Evolutionary conservation across 345 rosid species (phyloP).

Genomic region (Eucalyptus fibrosa): DNA sequence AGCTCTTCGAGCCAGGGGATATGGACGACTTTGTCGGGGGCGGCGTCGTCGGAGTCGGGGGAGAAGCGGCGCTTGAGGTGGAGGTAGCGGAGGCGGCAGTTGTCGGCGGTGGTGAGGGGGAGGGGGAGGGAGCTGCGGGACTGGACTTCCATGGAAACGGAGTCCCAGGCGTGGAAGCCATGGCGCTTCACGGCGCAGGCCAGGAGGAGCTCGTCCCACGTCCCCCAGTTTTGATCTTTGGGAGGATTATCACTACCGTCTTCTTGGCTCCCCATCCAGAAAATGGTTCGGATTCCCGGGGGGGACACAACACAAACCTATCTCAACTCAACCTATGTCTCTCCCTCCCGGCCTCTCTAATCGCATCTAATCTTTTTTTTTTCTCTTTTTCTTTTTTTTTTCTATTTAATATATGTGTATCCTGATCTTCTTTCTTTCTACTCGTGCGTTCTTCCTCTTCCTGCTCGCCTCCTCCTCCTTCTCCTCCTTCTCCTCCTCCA

Average conservation of each 20-base stretch:
- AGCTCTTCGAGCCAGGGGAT: constrained; percentile 65
- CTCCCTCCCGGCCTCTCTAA: neutral
- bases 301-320: neutral
- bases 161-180: constrained; percentile 64
- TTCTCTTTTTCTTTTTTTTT: fast-evolving
- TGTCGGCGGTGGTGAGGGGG: constrained; percentile 23
- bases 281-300: neutral
- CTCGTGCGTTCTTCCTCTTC: neutral
- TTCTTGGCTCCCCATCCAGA: neutral
- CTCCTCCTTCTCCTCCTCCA: neutral
- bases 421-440: neutral
- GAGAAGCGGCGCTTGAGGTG: constrained; percentile 60
- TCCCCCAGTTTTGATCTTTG: constrained; percentile 41
- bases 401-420: neutral
- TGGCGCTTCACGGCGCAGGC: constrained; percentile 83
- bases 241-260: neutral
- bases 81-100: constrained; percentile 43
- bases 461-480: neutral
- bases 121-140: constrained; percentile 31
- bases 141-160: constrained; percentile 62
- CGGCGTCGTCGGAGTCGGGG: neutral
- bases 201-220: constrained; percentile 70
- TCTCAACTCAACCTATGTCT: neutral
- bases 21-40: neutral
- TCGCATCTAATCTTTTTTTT: neutral